Evolutionary conservation across 495 filamentous ascomycete species (phyloP), one percentile per base, ranked within the genome.

Genomic region (Daldinia vernicosa): DNA sequence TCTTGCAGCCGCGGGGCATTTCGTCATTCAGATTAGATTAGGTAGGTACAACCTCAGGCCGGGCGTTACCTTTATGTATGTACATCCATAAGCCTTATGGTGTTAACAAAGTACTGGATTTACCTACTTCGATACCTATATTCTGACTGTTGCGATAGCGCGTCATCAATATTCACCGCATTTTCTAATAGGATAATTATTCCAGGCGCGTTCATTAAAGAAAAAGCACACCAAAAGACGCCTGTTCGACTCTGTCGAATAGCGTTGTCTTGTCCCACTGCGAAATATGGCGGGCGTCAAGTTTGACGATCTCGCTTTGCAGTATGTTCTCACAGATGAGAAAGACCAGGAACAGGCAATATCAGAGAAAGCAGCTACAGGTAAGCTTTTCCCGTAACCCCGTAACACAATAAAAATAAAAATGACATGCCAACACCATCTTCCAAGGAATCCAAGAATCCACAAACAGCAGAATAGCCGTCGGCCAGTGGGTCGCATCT

Each of bases 401-500:
- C 15, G 63, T 56, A 12, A 33, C 32, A 33, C 9, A 33, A 11
- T 9, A 17, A 9, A 47, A 19, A 26, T 59, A 7, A 40, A 17
- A 24, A n/a, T 57, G 33, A 19, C 32, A 54, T 65, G 30, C 28
- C 45, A 56, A 66, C 70, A 69, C 33, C 55, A 17, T 58, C 12
- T 22, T 50, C 27, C 14, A 33, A 57, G 83, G 79, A 60, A 83
- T 84, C n/a, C 76, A 84, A 70, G 69, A 69, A 52, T 77, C 82
- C 17, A 67, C 77, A 0, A 80, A 80, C 53, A 84, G 72, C 68
- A 77, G 82, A 62, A 56, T 79, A 50, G 66, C 77, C 9, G 75
- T 85, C 14, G 81, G 80, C n/a, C 80, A 80, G 70, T 85, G 82
- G 83, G 82, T 82, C 32, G 78, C 80, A 6, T 84, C 83, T 26